Conservation (phyloP, 2,329 filamentous ascomycete genomes). For the Fusarium chaquense region DNA sequence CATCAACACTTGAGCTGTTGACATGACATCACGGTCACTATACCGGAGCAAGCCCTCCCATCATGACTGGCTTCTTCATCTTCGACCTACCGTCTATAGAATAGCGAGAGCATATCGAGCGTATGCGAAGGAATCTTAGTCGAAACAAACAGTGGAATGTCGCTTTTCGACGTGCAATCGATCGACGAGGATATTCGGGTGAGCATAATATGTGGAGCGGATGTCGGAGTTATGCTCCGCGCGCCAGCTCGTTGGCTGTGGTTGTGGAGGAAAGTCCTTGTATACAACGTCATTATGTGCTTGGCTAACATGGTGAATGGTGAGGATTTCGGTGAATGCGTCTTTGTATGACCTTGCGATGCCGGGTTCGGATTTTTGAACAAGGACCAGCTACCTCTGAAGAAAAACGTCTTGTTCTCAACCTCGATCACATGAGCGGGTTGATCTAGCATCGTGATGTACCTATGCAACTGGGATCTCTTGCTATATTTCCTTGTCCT, state of each 20-base stretch:
- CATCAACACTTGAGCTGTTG: slow-evolving; percentile 22
- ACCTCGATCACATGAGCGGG: slow-evolving; percentile 28
- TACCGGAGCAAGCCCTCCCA: not conserved
- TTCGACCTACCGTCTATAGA: not conserved
- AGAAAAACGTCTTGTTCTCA: not conserved
- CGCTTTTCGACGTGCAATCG: slow-evolving; percentile 5
- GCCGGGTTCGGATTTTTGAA: too few relatives aligned
- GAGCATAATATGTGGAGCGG: slow-evolving; percentile 27
- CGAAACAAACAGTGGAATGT: not conserved
- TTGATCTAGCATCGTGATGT: not conserved
- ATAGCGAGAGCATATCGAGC: not conserved
- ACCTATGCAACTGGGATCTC: not conserved
- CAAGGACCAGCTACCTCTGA: too few relatives aligned
- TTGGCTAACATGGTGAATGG: slow-evolving; percentile 12
- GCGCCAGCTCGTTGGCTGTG: slow-evolving; percentile 23
- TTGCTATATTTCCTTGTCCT: not conserved
- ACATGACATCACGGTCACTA: slow-evolving; percentile 36
- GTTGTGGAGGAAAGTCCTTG: slow-evolving; percentile 28
- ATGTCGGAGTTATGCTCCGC: slow-evolving; percentile 33
- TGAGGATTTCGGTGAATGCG: not conserved
- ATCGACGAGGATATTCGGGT: slow-evolving; percentile 31
- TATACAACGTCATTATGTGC: slow-evolving; percentile 29
- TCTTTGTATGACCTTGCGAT: slow-evolving; percentile 6
- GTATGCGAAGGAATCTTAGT: not conserved
- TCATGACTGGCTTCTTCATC: slow-evolving; percentile 4